phyloP scores from a whole-genome alignment of 2,329 filamentous ascomycete genomes.

The Geosmithia morbida region DNA sequence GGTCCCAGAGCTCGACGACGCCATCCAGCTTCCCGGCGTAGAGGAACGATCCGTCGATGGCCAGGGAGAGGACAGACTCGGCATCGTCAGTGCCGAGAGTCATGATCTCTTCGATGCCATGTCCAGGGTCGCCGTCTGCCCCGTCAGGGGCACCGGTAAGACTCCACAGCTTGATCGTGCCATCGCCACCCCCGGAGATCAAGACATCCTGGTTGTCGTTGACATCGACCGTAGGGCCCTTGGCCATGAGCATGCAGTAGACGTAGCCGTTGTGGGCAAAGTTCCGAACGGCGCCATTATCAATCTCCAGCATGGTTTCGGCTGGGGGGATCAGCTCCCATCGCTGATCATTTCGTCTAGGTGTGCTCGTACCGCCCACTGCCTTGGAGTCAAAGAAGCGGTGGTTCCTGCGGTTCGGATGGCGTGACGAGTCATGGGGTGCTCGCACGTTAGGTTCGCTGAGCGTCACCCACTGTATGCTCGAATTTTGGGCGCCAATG shows the following conservation, averaged over 20 bases:
- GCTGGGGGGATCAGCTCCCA: conserved; percentile 39
- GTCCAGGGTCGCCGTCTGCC: conserved; percentile 1
- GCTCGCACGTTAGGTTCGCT: conserved; percentile 47
- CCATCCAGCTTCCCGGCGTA: conserved; percentile 84
- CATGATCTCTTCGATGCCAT: conserved; percentile 54
- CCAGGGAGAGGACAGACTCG: conserved; percentile 59
- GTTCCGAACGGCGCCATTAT: conserved; percentile 63
- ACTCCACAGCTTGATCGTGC: conserved; percentile 87
- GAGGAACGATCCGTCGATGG: conserved; percentile 79
- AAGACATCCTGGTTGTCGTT: conserved; percentile 66
- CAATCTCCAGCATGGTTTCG: conserved; percentile 58
- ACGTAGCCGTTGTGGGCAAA: conserved; percentile 95
- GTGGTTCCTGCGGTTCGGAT: conserved; percentile 65
- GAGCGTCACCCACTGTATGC: conserved; percentile 83
- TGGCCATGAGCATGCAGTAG: conserved; percentile 85
- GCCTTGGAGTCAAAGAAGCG: conserved; percentile 88
- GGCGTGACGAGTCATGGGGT: conserved; percentile 47
- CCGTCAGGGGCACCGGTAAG: conserved; percentile 22
- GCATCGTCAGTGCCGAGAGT: conserved; percentile 45
- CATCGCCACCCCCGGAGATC: conserved; percentile 85
- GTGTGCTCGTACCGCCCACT: conserved; percentile 67
- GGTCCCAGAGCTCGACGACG: conserved; percentile 88
- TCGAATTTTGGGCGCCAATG: conserved; percentile 85
- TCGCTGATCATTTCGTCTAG: conserved; percentile 49
- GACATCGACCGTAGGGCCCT: conserved; percentile 50